Conservation (phyloP, 768 basidiomycete genomes). For the Suillus sp. region DNA sequence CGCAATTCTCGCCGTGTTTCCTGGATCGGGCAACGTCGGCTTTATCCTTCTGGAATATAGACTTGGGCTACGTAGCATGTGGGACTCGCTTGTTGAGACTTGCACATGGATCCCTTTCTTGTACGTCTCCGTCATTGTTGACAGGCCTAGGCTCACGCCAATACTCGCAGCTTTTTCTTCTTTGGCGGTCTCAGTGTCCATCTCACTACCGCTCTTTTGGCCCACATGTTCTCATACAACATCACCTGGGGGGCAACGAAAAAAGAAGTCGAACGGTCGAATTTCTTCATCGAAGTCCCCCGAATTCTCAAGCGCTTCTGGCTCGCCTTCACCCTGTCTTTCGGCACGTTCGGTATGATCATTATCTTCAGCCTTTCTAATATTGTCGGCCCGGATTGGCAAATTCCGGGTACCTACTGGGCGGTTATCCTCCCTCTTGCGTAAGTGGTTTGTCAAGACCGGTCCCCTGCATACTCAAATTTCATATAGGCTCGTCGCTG, state of each 20-base stretch:
- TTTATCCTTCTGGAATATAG: conserved; percentile 70
- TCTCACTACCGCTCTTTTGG: conserved; percentile 46
- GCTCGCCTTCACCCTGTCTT: conserved; percentile 57
- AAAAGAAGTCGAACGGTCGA: conserved; percentile 78
- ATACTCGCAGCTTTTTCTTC: conserved; percentile 37
- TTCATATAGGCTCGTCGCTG: conserved; percentile 52
- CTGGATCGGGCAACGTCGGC: conserved; percentile 67
- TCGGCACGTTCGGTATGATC: conserved; percentile 53
- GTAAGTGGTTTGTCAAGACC: conserved; percentile 39
- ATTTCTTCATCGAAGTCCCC: conserved; percentile 85
- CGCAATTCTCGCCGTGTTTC: conserved; percentile 68
- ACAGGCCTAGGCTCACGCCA: background rate
- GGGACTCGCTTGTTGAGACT: conserved; percentile 19
- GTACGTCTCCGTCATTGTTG: background rate
- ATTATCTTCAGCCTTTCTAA: conserved; percentile 50
- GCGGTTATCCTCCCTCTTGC: conserved; percentile 76
- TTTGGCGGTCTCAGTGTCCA: conserved; percentile 51
- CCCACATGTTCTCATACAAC: conserved; percentile 54
- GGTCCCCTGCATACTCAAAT: conserved; percentile 3
- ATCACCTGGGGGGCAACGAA: conserved; percentile 43
- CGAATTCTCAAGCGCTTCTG: conserved; percentile 81
- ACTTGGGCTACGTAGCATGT: conserved; percentile 41
- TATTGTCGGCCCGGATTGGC: conserved; percentile 65
- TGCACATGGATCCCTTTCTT: conserved; percentile 31
- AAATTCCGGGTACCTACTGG: conserved; percentile 64